Base-by-base conservation (phyloP, 2,329 filamentous ascomycete species). In the Didymosphaeria variabile region DNA sequence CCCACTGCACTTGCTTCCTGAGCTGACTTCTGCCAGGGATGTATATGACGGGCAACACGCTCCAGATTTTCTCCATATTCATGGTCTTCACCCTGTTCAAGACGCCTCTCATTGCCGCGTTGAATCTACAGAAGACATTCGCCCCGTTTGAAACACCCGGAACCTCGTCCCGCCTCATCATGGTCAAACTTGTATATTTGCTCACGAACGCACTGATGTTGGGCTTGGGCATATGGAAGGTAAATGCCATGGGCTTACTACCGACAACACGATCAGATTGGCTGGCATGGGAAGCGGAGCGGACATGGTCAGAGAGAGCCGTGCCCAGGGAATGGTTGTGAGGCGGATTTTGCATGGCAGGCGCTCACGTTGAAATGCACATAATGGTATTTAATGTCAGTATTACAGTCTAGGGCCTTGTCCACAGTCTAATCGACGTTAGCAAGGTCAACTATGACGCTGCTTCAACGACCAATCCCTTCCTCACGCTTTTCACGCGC, bases 21-120 rank as follows among this genome's bases (percentile, higher is more conserved):
- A 23, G 32, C 60, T 57, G 42, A 66, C 50, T 29, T 60, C 17
- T 57, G 32, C 7, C 31, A 80, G 78, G 78, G 90, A 98, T 98
- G 93, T 99, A 99, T 86, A 99, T 99, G 95, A 96, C 94, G 34
- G 95, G 95, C 73, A 99, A 98, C 82, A 93, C 92, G 63, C 87
- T 99, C 50, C 95, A 99, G 79, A 98, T 99, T 68, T 99, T 99
- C 84, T 96, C 91, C 80, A 98, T 99, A 81, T 98, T 98, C 93
- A 99, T 98, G 94, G 94, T 98, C 19, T 94, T 94, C 73, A 98
- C 97, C 91, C 90, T 97, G 49, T 99, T 99, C 86, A 98, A 98
- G 85, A 96, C 92, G 68, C 95, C 95, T 10, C 86, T 99, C 62
- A 88, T 92, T 79, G 95, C 94, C 36, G 82, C 98, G 49, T 81